These are phyloP conservation scores for Tricholoma sp. DNA, from an alignment of 768 basidiomycete genomes.

Conservation along the genomic window DNA sequence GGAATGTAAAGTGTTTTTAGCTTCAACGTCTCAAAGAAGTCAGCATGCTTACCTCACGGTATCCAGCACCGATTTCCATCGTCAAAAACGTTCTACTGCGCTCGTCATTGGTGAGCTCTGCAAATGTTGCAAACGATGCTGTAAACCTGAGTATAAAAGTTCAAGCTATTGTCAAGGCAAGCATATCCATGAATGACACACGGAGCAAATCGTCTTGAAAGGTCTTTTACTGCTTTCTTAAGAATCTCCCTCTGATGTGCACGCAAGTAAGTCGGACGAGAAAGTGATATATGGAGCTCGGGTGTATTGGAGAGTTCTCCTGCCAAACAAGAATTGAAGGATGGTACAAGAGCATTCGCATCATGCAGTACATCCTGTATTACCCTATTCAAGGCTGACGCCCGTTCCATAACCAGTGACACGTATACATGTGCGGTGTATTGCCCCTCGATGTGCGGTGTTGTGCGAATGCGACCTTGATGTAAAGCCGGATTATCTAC, in stretches of 20 bases:
- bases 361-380: conserved; percentile 39
- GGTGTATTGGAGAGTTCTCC: conserved; percentile 13
- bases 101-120: conserved; percentile 76
- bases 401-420: conserved; percentile 43
- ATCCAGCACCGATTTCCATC: conserved; percentile 80
- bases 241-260: conserved; percentile 76
- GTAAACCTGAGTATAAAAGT: conserved; percentile 45
- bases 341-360: conserved; percentile 41
- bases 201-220: conserved; percentile 44
- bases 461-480: conserved; percentile 74
- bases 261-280: conserved; percentile 75
- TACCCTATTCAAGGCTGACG: conserved; percentile 39
- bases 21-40: background rate
- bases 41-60: conserved; percentile 51
- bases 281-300: conserved; percentile 82
- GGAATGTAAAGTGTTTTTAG: conserved; percentile 1
- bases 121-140: conserved; percentile 68
- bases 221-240: conserved; percentile 50
- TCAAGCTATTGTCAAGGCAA: background rate
- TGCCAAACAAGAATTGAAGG: conserved; percentile 37
- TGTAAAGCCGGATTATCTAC: conserved; percentile 74
- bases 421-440: conserved; percentile 79
- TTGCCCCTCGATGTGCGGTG: conserved; percentile 84
- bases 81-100: conserved; percentile 75
- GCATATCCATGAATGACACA: conserved; percentile 23